phyloP scores from a whole-genome alignment of 208 protist genomes.

The Lotmaria passim region DNA sequence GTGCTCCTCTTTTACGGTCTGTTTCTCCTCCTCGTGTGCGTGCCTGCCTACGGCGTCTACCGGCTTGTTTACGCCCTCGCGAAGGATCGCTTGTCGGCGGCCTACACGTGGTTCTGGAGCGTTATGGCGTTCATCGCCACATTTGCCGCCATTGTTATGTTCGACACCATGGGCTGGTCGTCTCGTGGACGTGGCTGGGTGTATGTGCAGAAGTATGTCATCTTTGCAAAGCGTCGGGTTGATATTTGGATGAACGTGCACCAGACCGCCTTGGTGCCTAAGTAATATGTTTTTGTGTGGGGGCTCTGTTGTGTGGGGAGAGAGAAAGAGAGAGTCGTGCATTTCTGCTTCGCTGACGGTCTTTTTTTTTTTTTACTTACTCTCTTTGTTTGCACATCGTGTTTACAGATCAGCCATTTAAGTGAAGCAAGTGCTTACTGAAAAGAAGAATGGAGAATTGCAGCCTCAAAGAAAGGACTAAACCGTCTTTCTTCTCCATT shows the following conservation, averaged over 20 bases:
- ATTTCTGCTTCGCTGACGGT: not conserved
- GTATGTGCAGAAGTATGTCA: conserved; percentile 83
- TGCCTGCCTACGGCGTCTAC: conserved; percentile 64
- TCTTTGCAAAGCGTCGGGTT: conserved; percentile 68
- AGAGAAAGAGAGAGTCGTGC: not conserved
- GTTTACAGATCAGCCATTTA: conserved; percentile 11
- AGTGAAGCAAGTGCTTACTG: not conserved
- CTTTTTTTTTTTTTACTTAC: conserved; percentile 1
- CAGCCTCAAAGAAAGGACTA: too few species aligned
- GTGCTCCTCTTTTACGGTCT: conserved; percentile 63
- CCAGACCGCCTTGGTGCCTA: conserved; percentile 45
- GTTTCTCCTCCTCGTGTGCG: conserved; percentile 62
- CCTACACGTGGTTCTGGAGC: conserved; percentile 80
- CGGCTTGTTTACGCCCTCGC: conserved; percentile 38
- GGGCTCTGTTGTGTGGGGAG: not conserved
- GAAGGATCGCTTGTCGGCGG: conserved; percentile 29
- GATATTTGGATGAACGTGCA: conserved; percentile 70
- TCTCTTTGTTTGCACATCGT: conserved; percentile 4
- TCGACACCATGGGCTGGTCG: conserved; percentile 50
- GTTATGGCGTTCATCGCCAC: conserved; percentile 58
- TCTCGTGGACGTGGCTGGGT: conserved; percentile 69
- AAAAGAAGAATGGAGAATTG: not conserved
- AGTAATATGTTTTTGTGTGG: not conserved
- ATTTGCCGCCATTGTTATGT: conserved; percentile 35
- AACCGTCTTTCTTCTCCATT: too few species aligned